Percentiles rank a stretch among this genome's conserved stretches.
Evolutionary conservation across 768 basidiomycete genomes (phyloP).

Genomic region (Favolaschia claudopus): DNA sequence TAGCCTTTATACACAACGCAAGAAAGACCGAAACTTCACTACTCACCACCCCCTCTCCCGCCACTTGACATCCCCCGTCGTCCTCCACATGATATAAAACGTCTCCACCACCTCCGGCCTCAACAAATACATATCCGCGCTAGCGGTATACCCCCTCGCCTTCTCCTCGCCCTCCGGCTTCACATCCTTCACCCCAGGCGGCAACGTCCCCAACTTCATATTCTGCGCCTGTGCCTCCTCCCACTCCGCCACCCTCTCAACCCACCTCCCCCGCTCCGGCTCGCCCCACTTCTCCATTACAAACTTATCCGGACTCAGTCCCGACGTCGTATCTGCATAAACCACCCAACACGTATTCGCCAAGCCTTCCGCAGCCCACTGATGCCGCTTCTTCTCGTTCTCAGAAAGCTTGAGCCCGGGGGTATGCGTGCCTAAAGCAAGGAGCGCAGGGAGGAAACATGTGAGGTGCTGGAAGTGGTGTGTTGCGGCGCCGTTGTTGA

Average conservation of each 20-base stretch:
- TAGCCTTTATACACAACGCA: conserved; percentile 45
- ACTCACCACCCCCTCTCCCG: conserved; percentile 47
- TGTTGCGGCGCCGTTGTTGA: conserved; percentile 39
- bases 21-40: conserved; percentile 2
- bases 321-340: conserved; percentile 58
- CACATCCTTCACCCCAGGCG: conserved; percentile 22
- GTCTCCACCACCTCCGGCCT: conserved; percentile 49
- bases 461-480: conserved; percentile 67
- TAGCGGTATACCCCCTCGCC: conserved; percentile 36
- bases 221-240: too few relatives aligned
- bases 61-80: conserved; percentile 45
- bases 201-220: conserved; percentile 31
- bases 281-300: conserved; percentile 14
- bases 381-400: conserved; percentile 42
- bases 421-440: conserved; percentile 63
- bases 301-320: conserved; percentile 56
- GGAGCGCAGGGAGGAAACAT: conserved; percentile 69
- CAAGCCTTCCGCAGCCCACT: conserved; percentile 55
- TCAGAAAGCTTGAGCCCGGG: conserved; percentile 34
- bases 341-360: conserved; percentile 54
- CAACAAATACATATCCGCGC: conserved; percentile 35
- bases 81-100: conserved; percentile 47
- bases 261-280: conserved; percentile 30
- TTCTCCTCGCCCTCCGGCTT: conserved; percentile 10
- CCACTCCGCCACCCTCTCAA: conserved; percentile 36